These are phyloP conservation scores for Polygonum aviculare DNA, from an alignment of 148 eudicot species.

Conservation along the genomic window DNA sequence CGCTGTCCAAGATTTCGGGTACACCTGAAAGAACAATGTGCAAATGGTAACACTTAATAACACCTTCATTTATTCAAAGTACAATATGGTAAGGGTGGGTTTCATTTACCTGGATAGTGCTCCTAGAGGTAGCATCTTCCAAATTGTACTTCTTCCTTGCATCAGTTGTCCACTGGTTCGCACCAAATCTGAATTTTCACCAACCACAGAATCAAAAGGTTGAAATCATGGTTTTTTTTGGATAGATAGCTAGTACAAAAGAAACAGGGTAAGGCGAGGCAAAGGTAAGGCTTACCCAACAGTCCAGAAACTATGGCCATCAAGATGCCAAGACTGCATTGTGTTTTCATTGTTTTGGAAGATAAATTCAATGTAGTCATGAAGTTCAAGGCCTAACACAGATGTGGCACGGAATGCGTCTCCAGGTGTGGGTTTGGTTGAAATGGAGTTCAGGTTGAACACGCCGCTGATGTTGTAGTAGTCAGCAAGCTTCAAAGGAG, in stretches of 20 bases:
- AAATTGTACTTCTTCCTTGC: conserved; percentile 20
- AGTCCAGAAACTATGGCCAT: conserved; percentile 61
- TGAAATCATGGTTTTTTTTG: not conserved
- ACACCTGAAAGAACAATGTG: conserved; percentile 34
- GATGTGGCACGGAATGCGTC: conserved; percentile 37
- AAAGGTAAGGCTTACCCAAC: conserved; percentile 39
- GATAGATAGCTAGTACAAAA: not conserved
- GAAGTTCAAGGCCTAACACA: conserved; percentile 36
- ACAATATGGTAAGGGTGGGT: not conserved
- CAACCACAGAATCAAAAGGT: not conserved
- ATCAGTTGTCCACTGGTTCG: conserved; percentile 38
- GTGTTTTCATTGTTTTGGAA: conserved; percentile 73
- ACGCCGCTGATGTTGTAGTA: conserved; percentile 56
- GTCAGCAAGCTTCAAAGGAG: conserved; percentile 77
- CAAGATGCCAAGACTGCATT: conserved; percentile 72
- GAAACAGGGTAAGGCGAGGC: not conserved
- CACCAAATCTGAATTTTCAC: conserved; percentile 29
- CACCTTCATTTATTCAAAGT: not conserved
- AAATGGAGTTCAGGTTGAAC: conserved; percentile 39
- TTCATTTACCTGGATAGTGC: conserved; percentile 23
- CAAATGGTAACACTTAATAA: not conserved
- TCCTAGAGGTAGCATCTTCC: conserved; percentile 26
- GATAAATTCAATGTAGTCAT: conserved; percentile 57
- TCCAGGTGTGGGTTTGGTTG: conserved; percentile 31
- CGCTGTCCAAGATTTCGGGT: conserved; percentile 64